phyloP scores from a whole-genome alignment of 2,329 filamentous ascomycete species.

The Dactylonectria estremocensis region DNA sequence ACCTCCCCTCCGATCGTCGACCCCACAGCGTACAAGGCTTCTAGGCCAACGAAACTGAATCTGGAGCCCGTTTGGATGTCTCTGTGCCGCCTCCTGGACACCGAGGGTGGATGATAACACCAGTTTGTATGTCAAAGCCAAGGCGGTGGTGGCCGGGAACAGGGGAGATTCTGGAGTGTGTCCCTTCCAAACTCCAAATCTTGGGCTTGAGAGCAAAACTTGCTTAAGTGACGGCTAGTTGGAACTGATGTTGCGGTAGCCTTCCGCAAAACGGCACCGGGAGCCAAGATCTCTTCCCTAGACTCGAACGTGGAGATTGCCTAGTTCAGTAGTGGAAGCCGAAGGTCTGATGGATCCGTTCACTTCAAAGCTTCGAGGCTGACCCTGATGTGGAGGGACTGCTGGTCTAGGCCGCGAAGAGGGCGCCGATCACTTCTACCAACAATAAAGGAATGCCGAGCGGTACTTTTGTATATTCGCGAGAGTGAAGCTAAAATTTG shows the following conservation, averaged over 20 bases:
- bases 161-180: constrained; percentile 12
- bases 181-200: not conserved
- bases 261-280: not conserved
- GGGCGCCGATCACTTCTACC: constrained; percentile 21
- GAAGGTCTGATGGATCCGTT: constrained; percentile 2
- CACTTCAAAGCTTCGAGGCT: constrained; percentile 6
- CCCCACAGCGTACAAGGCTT: constrained; percentile 34
- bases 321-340: not conserved
- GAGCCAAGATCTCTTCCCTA: not conserved
- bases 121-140: constrained; percentile 29
- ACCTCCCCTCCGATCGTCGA: constrained; percentile 35
- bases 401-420: constrained; percentile 10
- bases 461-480: constrained; percentile 12
- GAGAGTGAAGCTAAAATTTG: constrained; percentile 6
- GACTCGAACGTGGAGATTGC: not conserved
- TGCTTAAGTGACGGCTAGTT: not conserved
- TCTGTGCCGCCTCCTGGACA: constrained; percentile 31
- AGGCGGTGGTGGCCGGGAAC: constrained; percentile 15
- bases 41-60: constrained; percentile 34
- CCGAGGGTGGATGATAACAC: constrained; percentile 19
- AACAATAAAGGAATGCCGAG: constrained; percentile 23
- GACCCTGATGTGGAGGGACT: constrained; percentile 21
- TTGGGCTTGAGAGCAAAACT: not conserved
- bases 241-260: not conserved
- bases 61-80: constrained; percentile 29